Evolutionary conservation across 345 rosid genomes (phyloP), one percentile per base, ranked within the genome.

Genomic region (Hirschfeldia incana): DNA sequence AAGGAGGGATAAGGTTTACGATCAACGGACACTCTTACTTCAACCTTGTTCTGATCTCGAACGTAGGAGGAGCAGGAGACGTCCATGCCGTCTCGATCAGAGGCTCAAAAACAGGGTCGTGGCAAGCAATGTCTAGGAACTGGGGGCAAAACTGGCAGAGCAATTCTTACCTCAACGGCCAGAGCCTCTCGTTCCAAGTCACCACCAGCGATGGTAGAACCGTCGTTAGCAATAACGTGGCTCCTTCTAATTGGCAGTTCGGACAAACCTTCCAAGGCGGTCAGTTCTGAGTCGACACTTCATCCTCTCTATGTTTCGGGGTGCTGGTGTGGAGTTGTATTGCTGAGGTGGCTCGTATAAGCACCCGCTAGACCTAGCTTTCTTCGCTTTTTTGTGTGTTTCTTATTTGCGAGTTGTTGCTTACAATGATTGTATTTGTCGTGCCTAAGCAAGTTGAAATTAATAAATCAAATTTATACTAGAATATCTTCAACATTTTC

Each of bases 91-190:
- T 86, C 2, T 92, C 98, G 8, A 91, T 94, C 86, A 94, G 90
- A 79, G 98, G 98, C n/a, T 88, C 97, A 0, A 90, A 87, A 6
- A 78, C 97, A 4, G 90, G 89, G 57, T 67, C 82, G 1, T 94
- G 98, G 98, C 97, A 91, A 78, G 12, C 92, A 4, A 85, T 94
- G 98, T 94, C 98, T 8, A 85, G 98, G 69, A 94, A 94, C 51
- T 94, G 98, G 98, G 98, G 98, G 9, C 98, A 94, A 78, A 94
- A 94, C 79, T 94, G 98, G 98, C 98, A 94, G 77, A 94, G 98
- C 87, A 94, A 94, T 46, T 84, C 92, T 10, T 85, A 87, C 81
- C 81, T 94, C 46, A 89, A 94, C 42, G 97, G 89, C 28, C 98
- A 92, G 75, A 83, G 88, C 68, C 88, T 94, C 37, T 94, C 98